These are phyloP conservation scores for Ganoderma lucidum DNA, from an alignment of 1,284 basidiomycete species.

Conservation along the genomic window DNA sequence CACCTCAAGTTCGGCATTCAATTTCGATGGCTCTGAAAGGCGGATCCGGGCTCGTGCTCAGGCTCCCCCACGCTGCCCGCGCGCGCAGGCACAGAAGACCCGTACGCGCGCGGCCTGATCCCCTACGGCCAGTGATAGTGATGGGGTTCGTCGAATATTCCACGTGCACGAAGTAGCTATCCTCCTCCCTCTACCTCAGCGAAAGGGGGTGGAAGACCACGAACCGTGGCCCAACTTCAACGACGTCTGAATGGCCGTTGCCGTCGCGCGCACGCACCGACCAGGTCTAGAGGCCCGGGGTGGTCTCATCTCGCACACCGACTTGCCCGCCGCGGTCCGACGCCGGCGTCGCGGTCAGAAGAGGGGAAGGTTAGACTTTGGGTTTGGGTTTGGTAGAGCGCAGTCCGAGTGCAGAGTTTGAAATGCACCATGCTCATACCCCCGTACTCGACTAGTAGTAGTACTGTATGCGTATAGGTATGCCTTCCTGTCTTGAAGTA, in stretches of 20 bases:
- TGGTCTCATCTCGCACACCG: not conserved
- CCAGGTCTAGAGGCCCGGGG: not conserved
- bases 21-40: too few relatives aligned
- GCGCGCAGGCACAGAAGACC: not conserved
- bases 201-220: too few relatives aligned
- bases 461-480: too few relatives aligned
- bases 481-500: too few relatives aligned
- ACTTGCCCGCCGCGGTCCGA: conserved; percentile 2
- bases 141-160: not conserved
- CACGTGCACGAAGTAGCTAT: not conserved
- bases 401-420: too few relatives aligned
- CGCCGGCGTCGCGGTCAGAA: not conserved
- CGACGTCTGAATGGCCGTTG: not conserved
- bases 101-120: not conserved
- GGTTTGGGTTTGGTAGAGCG: too few relatives aligned
- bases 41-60: too few relatives aligned
- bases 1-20: too few relatives aligned
- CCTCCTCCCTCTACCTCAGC: not conserved
- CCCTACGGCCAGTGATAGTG: not conserved
- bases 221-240: too few relatives aligned
- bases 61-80: not conserved
- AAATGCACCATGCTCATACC: too few relatives aligned
- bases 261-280: not conserved
- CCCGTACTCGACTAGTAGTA: too few relatives aligned
- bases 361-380: not conserved